These are phyloP conservation scores for Carallia brachiata DNA, from an alignment of 345 rosid species.

Conservation along the genomic window DNA sequence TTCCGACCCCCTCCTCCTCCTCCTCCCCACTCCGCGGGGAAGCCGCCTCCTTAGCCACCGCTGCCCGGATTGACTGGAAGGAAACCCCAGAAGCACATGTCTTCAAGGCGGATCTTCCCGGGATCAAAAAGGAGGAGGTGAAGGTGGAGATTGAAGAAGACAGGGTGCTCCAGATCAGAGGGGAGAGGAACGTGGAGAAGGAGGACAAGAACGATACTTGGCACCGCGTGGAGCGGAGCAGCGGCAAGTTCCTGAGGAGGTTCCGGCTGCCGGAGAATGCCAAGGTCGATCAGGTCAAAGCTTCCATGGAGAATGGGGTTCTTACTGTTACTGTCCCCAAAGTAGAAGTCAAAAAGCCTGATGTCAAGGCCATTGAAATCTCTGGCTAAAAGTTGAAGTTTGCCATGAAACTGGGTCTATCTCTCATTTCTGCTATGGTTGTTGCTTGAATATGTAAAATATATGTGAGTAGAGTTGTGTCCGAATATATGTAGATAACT, in stretches of 20 bases:
- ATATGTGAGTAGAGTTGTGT: too few species aligned
- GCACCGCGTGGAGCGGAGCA: neutral
- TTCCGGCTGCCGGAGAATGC: slow-evolving; percentile 2
- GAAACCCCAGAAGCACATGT: neutral
- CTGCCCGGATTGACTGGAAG: neutral
- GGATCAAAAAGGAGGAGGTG: slow-evolving; percentile 1
- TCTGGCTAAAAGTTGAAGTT: neutral
- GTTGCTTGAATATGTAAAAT: too few species aligned
- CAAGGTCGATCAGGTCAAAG: neutral
- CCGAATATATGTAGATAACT: too few species aligned
- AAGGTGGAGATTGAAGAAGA: neutral
- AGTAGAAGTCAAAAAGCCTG: neutral
- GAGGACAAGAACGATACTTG: neutral
- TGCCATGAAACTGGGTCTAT: too few species aligned
- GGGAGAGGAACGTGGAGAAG: slow-evolving; percentile 1
- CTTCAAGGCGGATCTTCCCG: neutral
- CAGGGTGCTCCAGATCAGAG: neutral
- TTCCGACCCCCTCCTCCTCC: neutral
- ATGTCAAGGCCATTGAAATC: neutral
- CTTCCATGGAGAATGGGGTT: neutral
- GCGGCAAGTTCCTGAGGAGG: slow-evolving; percentile 6
- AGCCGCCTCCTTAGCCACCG: neutral
- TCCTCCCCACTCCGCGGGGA: neutral
- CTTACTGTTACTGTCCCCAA: slow-evolving; percentile 1
- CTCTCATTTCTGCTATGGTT: too few species aligned